Percentiles rank a stretch among this genome's conserved stretches.
Conservation (phyloP, 2,329 filamentous ascomycete genomes). For the Neofusicoccum parvum region DNA sequence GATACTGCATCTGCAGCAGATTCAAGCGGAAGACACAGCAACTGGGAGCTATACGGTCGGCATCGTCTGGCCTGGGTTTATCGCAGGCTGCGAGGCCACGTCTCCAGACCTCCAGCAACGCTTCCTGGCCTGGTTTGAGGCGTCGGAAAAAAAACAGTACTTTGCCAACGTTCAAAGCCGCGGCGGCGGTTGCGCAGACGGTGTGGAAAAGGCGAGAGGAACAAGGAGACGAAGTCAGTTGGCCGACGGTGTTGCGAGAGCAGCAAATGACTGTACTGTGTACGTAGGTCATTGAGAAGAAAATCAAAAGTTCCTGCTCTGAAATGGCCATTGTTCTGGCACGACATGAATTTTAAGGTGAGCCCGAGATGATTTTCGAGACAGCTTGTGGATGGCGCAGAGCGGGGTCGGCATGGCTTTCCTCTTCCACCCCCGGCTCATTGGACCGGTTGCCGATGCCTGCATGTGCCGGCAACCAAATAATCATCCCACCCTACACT, state of each 20-base stretch:
- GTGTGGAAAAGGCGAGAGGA: too few species aligned
- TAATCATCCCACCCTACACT: not conserved
- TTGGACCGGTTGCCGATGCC: not conserved
- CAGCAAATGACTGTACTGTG: not conserved
- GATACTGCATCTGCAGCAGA: slow-evolving; percentile 38
- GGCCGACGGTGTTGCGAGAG: not conserved
- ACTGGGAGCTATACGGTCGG: slow-evolving; percentile 28
- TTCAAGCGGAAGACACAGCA: slow-evolving; percentile 36
- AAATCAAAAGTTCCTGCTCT: too few species aligned
- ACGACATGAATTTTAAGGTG: too few species aligned
- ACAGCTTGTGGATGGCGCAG: not conserved
- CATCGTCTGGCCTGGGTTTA: slow-evolving; percentile 42
- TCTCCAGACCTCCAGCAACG: slow-evolving; percentile 32
- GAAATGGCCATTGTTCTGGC: too few species aligned
- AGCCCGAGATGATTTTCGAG: not conserved
- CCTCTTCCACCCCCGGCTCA: not conserved
- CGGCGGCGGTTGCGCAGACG: too few species aligned
- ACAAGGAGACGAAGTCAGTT: too few species aligned
- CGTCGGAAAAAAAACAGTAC: too few species aligned
- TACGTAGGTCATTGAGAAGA: not conserved
- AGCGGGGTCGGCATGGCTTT: not conserved
- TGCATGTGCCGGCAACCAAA: too few species aligned
- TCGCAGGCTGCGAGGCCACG: slow-evolving; percentile 45
- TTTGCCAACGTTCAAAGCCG: too few species aligned
- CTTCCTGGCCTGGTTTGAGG: too few species aligned